These are phyloP conservation scores for Rubus idaeus DNA, from an alignment of 306 rosid genomes.

Conservation along the genomic window DNA sequence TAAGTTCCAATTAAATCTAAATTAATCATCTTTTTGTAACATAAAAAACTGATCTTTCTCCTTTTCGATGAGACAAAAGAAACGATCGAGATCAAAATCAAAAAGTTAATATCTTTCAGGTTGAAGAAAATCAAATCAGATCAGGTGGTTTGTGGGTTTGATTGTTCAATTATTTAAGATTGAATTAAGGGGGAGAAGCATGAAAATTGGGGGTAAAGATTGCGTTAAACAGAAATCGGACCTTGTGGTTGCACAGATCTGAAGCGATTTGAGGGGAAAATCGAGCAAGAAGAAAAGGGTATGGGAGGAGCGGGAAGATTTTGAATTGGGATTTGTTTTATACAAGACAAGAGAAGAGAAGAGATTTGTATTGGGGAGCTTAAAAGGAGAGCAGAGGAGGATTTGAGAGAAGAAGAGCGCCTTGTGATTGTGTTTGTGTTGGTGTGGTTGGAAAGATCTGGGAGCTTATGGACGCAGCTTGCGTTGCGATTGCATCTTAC, in stretches of 20 bases:
- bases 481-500: slow-evolving; percentile 2
- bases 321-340: slow-evolving; percentile 43
- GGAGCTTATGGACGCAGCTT: not conserved
- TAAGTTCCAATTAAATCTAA: not conserved
- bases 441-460: not conserved
- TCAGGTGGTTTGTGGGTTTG: not conserved
- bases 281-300: not conserved
- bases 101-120: not conserved
- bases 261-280: not conserved
- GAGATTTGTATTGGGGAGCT: slow-evolving; percentile 19
- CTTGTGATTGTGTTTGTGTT: too few relatives aligned
- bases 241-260: slow-evolving; percentile 21
- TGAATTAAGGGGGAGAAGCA: not conserved
- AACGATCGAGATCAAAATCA: not conserved
- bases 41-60: not conserved
- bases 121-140: slow-evolving; percentile 12
- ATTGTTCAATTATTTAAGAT: not conserved
- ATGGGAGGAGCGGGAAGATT: slow-evolving; percentile 51
- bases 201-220: too few relatives aligned
- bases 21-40: not conserved
- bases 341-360: slow-evolving; percentile 11
- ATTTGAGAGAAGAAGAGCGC: not conserved
- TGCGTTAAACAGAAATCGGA: slow-evolving; percentile 23
- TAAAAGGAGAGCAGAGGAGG: slow-evolving; percentile 27
- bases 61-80: not conserved